A percentile compares a stretch with the other conserved stretches of the same genome.
Conservation (phyloP, 1,284 basidiomycete species). For the Papiliotrema flavescens region DNA sequence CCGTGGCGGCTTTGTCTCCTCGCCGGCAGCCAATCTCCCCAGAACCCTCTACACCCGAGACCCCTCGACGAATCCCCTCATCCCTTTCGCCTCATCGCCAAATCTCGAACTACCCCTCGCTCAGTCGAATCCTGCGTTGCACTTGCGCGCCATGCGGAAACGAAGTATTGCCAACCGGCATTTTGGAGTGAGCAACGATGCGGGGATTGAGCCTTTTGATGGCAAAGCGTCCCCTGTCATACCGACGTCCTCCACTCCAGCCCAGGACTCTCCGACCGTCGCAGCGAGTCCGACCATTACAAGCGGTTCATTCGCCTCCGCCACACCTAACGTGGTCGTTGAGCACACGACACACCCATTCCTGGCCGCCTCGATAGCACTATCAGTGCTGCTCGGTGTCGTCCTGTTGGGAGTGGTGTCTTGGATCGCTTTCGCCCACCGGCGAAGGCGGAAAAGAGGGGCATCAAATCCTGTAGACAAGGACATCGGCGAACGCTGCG, state of each 20-base stretch:
- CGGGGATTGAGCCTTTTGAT: too few species aligned
- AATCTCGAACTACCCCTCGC: slow-evolving; percentile 12
- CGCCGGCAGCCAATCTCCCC: slow-evolving; percentile 10
- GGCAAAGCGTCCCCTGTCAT: too few species aligned
- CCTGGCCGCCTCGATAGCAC: slow-evolving; percentile 14
- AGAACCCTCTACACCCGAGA: slow-evolving; percentile 14
- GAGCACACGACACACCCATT: slow-evolving; percentile 10
- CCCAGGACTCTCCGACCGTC: background rate
- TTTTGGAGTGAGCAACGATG: slow-evolving; percentile 1
- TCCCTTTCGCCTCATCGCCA: slow-evolving; percentile 10
- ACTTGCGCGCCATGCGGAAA: slow-evolving; percentile 18
- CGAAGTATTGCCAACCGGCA: slow-evolving; percentile 10
- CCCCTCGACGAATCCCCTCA: slow-evolving; percentile 12
- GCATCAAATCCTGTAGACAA: too few species aligned
- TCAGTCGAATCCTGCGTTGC: slow-evolving; percentile 14
- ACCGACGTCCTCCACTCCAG: background rate
- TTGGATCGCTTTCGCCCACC: slow-evolving; percentile 16
- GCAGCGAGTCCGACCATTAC: slow-evolving; percentile 1
- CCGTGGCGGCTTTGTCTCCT: slow-evolving; percentile 12
- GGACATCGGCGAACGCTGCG: background rate
- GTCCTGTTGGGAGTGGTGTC: slow-evolving; percentile 14
- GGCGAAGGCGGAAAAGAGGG: slow-evolving; percentile 6
- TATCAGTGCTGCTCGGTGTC: slow-evolving; percentile 16
- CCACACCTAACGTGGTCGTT: slow-evolving; percentile 6
- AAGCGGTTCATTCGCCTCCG: background rate